These are phyloP conservation scores for Alternaria gaisen DNA, from an alignment of 2,329 filamentous ascomycete genomes.

Conservation along the genomic window DNA sequence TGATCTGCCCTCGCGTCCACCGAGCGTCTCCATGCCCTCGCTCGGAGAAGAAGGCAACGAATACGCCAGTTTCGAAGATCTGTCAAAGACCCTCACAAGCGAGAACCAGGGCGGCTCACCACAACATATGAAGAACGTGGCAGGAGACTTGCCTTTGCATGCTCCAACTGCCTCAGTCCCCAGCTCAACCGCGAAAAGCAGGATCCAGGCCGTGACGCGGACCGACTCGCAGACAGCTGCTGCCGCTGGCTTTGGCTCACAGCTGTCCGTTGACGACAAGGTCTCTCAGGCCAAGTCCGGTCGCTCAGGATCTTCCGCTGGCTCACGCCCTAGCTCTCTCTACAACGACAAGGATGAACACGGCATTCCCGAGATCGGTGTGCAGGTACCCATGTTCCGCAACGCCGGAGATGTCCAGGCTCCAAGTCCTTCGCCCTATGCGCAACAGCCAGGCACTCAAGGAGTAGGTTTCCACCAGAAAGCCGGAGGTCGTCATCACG, in stretches of 20 bases:
- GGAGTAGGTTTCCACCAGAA: slow-evolving; percentile 65
- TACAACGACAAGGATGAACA: slow-evolving; percentile 73
- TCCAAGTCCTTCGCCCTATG: slow-evolving; percentile 76
- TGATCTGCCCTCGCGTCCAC: slow-evolving; percentile 66
- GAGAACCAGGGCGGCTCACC: slow-evolving; percentile 58
- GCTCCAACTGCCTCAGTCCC: slow-evolving; percentile 89
- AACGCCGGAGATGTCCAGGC: slow-evolving; percentile 96
- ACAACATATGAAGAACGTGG: slow-evolving; percentile 79
- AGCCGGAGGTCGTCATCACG: slow-evolving; percentile 62
- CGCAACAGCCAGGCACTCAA: slow-evolving; percentile 47
- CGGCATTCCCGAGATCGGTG: slow-evolving; percentile 90
- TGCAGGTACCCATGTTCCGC: slow-evolving; percentile 91
- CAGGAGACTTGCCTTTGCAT: slow-evolving; percentile 83
- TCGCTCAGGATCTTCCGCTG: slow-evolving; percentile 46
- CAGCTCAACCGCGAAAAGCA: slow-evolving; percentile 79
- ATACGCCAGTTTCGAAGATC: slow-evolving; percentile 72
- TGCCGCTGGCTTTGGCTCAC: slow-evolving; percentile 81
- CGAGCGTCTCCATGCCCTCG: slow-evolving; percentile 82
- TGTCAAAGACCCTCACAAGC: slow-evolving; percentile 44
- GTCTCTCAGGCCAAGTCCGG: slow-evolving; percentile 32
- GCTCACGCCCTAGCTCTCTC: slow-evolving; percentile 63
- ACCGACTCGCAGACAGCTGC: slow-evolving; percentile 90
- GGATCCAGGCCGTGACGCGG: slow-evolving; percentile 83
- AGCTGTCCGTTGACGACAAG: slow-evolving; percentile 52
- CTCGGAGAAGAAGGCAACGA: slow-evolving; percentile 90